A percentile compares a stretch with the other conserved stretches of the same genome.
These are phyloP conservation scores for Letharia columbiana DNA, from an alignment of 495 filamentous ascomycete species.

Conservation along the genomic window DNA sequence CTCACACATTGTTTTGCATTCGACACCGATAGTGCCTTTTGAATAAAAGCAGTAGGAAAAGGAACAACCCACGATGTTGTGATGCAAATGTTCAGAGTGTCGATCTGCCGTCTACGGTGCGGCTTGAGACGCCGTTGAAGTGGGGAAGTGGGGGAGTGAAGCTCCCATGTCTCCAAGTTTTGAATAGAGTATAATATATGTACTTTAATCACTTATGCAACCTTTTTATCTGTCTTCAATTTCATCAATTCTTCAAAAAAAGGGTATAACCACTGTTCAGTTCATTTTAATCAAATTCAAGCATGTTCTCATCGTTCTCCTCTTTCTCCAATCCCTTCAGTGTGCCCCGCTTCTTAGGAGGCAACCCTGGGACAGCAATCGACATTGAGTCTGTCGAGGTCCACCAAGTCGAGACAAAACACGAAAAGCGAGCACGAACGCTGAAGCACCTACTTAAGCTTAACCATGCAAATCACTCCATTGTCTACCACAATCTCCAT, in stretches of 20 bases:
- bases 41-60: background rate
- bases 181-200: background rate
- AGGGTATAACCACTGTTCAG: background rate
- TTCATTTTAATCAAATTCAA: background rate
- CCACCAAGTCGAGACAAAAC: slow-evolving; percentile 67
- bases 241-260: background rate
- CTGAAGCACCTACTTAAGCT: slow-evolving; percentile 83
- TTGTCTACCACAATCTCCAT: slow-evolving; percentile 65
- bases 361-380: slow-evolving; percentile 37
- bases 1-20: background rate
- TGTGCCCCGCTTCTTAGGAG: slow-evolving; percentile 22
- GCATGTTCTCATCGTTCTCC: slow-evolving; percentile 29
- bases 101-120: background rate
- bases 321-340: slow-evolving; percentile 28
- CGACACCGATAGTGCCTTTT: background rate
- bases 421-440: slow-evolving; percentile 69
- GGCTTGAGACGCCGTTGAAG: background rate
- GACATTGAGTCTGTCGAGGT: slow-evolving; percentile 60
- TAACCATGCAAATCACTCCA: slow-evolving; percentile 83
- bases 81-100: background rate
- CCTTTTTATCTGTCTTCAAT: background rate
- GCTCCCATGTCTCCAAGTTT: too few relatives aligned
- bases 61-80: background rate
- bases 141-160: background rate
- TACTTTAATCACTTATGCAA: background rate